Base-by-base conservation (phyloP, 768 basidiomycete species). In the Royoungia palumana region DNA sequence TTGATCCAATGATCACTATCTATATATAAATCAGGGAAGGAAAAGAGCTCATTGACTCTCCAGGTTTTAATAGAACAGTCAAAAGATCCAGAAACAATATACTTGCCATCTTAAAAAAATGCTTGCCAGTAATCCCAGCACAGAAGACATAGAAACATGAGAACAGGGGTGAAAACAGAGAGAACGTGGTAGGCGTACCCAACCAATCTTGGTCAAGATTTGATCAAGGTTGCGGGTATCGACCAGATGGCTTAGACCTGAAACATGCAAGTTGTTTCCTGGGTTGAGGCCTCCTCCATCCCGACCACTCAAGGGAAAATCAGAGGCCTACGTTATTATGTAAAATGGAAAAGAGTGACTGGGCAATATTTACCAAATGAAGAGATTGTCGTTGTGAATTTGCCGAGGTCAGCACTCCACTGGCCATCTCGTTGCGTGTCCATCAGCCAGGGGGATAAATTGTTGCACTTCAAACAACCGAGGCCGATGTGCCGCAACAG, bases 221-320 rank as follows among this genome's bases (percentile, higher is more conserved):
- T 83, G 80, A 68, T 96, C 93, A 47, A 99, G 85, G 59, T 91
- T 87, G 46, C 87, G 83, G 30, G 87, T 88, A 61, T 93, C 92
- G 49, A 83, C 76, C 46, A 75, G 77, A 65, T 72, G 75, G 40
- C 75, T 77, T 27, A n/a, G n/a, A 69, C 80, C 77, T 21, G 83
- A 83, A 54, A 84, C 72, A 50, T 82, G 66, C 75, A 74, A 83
- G 61, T 84, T 84, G 60, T 84, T 85, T 50, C 83, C 83, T 7
- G 82, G 83, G 60, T 84, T 84, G 54, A 59, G 66, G 35, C 64
- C 66, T 37, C 71, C 75, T 21, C 69, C 70, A 2, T 61, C 65
- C 34, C 60, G 58, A 46, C 57, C 56, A 10, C 62, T 61, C 22
- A 3, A 11, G 12, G n/a, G 16, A 14, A 1, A 7, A 19, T 9